Evolutionary conservation across 345 rosid species (phyloP), one percentile per base, ranked within the genome.

Genomic region (Bruguiera gymnorhiza): DNA sequence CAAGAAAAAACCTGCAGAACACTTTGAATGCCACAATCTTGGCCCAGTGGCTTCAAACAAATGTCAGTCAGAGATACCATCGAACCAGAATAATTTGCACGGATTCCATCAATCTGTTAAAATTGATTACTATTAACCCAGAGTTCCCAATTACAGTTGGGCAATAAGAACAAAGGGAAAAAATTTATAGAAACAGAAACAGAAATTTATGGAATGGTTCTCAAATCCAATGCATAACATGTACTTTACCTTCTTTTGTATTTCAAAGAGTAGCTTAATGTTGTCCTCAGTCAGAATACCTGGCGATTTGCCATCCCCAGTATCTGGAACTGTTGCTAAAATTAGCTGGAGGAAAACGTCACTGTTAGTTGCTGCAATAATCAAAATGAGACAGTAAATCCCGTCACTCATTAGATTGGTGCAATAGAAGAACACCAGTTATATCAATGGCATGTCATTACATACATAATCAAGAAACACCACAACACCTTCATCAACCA

Each of bases 21-120:
- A 82, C 91, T 91, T 75, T 95, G 99, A 68, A 93, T 92, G 67
- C 97, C 97, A 80, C 99, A 95, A 79, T 92, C 96, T 72, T 87
- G 86, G 68, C 84, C 97, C 63, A 95, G 82, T n/a, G 97, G 99
- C 81, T 95, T 95, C 96, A 89, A 73, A 82, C 97, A 95, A 68
- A 95, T 95, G 77, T 95, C 97, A 61, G 88, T 81, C 82, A 95
- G 82, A 50, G 99, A 85, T 80, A 95, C 59, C 87, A 82, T 80
- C 54, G 88, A 81, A 64, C 97, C 97, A 67, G 89, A 89, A 84
- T 83, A 86, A 81, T 92, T 89, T 67, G 89, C 93, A 10, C 80
- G 86, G 54, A 95, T 79, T 71, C 84, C 93, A 80, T 95, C 99
- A 72, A 92, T 83, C 99, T 95, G 85, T 80, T 58, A 79, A 67